These are phyloP conservation scores for Crithidia acanthocephali DNA, from an alignment of 208 protist species.

Conservation along the genomic window DNA sequence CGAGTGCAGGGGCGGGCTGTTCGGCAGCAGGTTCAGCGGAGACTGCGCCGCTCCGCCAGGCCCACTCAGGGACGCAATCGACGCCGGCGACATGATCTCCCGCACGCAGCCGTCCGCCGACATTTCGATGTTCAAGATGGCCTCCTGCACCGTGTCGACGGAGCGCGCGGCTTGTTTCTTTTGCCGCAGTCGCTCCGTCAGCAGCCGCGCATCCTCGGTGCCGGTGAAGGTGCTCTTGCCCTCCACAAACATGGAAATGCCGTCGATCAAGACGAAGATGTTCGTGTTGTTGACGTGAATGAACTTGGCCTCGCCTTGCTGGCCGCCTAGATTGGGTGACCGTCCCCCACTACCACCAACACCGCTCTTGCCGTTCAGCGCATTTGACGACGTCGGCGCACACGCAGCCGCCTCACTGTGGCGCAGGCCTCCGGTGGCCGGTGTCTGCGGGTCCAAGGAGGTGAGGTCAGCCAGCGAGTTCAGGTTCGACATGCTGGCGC, in stretches of 20 bases:
- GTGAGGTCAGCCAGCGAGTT: conserved; percentile 17
- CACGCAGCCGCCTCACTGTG: neutral
- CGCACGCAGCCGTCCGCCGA: conserved; percentile 13
- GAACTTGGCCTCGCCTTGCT: conserved; percentile 59
- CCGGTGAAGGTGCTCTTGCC: conserved; percentile 77
- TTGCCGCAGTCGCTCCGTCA: conserved; percentile 30
- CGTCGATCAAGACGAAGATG: conserved; percentile 88
- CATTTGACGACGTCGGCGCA: neutral
- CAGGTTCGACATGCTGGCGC: conserved; percentile 20
- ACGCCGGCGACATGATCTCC: neutral
- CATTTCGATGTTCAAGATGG: conserved; percentile 80
- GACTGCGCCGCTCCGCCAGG: too few species aligned
- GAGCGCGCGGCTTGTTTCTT: conserved; percentile 28
- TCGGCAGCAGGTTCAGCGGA: neutral
- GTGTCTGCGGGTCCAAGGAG: neutral
- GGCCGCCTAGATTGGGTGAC: neutral
- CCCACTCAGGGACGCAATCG: neutral
- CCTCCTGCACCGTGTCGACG: conserved; percentile 75
- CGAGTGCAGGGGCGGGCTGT: neutral
- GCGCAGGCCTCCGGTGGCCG: neutral
- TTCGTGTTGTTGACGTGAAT: conserved; percentile 92
- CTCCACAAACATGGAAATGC: conserved; percentile 89
- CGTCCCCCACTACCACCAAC: conserved; percentile 4
- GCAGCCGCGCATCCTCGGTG: conserved; percentile 46
- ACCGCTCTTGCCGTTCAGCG: neutral